Evolutionary conservation across 2,329 filamentous ascomycete species (phyloP).

Genomic region (Furcasterigmium furcatum): DNA sequence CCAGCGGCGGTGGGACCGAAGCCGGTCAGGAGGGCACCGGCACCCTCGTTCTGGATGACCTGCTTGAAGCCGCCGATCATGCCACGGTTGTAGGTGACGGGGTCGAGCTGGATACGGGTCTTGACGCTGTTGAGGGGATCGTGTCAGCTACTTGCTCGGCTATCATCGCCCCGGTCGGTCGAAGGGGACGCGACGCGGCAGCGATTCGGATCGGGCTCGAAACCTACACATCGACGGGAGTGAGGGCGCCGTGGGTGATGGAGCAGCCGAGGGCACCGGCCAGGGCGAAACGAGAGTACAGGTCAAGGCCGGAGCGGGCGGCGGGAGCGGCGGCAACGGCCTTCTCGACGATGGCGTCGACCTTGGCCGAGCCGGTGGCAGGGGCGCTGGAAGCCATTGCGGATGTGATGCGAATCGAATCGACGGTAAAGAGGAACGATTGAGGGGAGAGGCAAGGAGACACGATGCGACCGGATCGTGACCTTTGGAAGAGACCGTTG

Average conservation of each 20-base stretch:
- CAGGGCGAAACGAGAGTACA: constrained; percentile 96
- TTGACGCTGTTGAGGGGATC: constrained; percentile 66
- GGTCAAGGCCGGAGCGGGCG: constrained; percentile 51
- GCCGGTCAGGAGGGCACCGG: constrained; percentile 81
- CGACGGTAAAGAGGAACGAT: constrained; percentile 12
- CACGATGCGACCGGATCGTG: constrained; percentile 14
- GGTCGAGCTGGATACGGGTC: constrained; percentile 93
- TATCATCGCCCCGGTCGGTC: background rate
- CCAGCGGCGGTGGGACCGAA: constrained; percentile 81
- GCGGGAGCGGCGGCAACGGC: constrained; percentile 33
- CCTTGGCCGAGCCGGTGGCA: constrained; percentile 37
- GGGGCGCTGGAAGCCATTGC: constrained; percentile 38
- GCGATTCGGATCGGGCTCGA: background rate
- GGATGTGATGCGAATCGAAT: constrained; percentile 5
- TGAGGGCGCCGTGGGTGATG: constrained; percentile 93
- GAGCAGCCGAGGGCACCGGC: constrained; percentile 98
- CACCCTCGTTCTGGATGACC: constrained; percentile 80
- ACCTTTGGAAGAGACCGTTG: constrained; percentile 1
- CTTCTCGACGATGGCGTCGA: constrained; percentile 40
- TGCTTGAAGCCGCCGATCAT: constrained; percentile 84
- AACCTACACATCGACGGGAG: constrained; percentile 98
- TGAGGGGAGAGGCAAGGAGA: constrained; percentile 26
- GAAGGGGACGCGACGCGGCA: background rate
- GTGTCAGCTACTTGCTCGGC: background rate
- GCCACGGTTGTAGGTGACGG: constrained; percentile 82